These are phyloP conservation scores for Sporisorium exsertum DNA, from an alignment of 1,284 basidiomycete genomes.

Conservation along the genomic window DNA sequence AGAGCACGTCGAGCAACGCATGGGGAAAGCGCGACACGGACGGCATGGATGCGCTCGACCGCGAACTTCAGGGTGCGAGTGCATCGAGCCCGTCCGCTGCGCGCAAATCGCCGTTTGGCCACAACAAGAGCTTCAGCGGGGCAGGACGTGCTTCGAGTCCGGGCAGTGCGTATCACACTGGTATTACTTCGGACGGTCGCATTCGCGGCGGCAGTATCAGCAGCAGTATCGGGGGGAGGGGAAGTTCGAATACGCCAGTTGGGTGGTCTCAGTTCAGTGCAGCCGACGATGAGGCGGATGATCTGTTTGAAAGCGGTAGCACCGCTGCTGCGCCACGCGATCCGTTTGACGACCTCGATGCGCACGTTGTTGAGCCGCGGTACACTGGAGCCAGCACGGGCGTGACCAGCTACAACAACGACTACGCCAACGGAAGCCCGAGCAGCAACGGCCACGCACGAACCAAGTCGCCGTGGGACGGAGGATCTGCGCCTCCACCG, in stretches of 20 bases:
- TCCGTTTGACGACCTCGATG: conserved; percentile 32
- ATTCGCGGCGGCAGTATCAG: conserved; percentile 19
- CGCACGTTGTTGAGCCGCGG: conserved; percentile 9
- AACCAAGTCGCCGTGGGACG: conserved; percentile 22
- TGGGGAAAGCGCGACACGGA: conserved; percentile 22
- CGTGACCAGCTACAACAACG: neutral
- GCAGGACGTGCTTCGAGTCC: neutral
- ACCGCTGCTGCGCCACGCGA: conserved; percentile 8
- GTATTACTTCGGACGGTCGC: too few species aligned
- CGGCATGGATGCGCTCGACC: conserved; percentile 59
- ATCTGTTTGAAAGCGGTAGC: conserved; percentile 21
- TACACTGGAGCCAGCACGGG: conserved; percentile 12
- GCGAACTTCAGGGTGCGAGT: conserved; percentile 55
- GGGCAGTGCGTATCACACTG: conserved; percentile 3
- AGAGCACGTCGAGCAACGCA: conserved; percentile 24
- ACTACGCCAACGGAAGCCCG: neutral
- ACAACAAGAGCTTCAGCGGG: conserved; percentile 20
- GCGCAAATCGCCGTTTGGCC: conserved; percentile 20
- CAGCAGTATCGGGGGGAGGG: conserved; percentile 19
- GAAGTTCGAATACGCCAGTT: conserved; percentile 30
- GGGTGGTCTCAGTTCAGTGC: conserved; percentile 45
- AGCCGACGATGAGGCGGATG: conserved; percentile 19
- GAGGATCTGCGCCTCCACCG: conserved; percentile 20
- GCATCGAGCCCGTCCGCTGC: conserved; percentile 15
- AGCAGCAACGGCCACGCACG: conserved; percentile 20